Conservation (phyloP, 2,329 filamentous ascomycete genomes). For the Fonsecaea multimorphosa region DNA sequence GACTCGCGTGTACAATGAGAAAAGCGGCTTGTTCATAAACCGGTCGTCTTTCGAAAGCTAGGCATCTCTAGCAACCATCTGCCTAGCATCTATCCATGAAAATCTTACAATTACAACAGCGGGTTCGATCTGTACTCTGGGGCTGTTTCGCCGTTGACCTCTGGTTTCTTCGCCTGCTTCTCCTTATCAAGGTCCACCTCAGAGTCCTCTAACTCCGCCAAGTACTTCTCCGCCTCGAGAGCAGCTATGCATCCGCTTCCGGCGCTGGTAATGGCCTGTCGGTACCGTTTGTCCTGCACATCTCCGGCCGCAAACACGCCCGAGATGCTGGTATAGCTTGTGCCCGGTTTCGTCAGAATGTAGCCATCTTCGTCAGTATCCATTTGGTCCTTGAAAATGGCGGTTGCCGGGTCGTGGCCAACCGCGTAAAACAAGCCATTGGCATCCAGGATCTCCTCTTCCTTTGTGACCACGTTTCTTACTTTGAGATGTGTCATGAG, state of each 20-base stretch:
- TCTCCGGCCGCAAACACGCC: slow-evolving; percentile 97
- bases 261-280: slow-evolving; percentile 96
- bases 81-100: not conserved
- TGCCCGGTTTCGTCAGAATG: slow-evolving; percentile 85
- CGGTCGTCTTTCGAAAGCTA: not conserved
- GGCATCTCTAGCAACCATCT: not conserved
- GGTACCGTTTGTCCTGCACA: slow-evolving; percentile 97
- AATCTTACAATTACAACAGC: slow-evolving; percentile 54
- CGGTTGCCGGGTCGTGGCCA: slow-evolving; percentile 91
- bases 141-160: slow-evolving; percentile 58
- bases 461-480: slow-evolving; percentile 76
- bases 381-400: slow-evolving; percentile 88
- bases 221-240: slow-evolving; percentile 91
- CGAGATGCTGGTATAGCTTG: slow-evolving; percentile 82
- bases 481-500: slow-evolving; percentile 88
- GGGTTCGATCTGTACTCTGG: slow-evolving; percentile 70
- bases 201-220: slow-evolving; percentile 73
- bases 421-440: slow-evolving; percentile 97
- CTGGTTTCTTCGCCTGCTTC: slow-evolving; percentile 56
- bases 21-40: not conserved
- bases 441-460: slow-evolving; percentile 82
- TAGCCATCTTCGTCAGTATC: slow-evolving; percentile 90
- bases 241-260: slow-evolving; percentile 95
- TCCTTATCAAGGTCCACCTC: slow-evolving; percentile 51
- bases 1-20: slow-evolving; percentile 6